phyloP scores from a whole-genome alignment of 805 yeast genomes.

The Myxozyma udenii region DNA sequence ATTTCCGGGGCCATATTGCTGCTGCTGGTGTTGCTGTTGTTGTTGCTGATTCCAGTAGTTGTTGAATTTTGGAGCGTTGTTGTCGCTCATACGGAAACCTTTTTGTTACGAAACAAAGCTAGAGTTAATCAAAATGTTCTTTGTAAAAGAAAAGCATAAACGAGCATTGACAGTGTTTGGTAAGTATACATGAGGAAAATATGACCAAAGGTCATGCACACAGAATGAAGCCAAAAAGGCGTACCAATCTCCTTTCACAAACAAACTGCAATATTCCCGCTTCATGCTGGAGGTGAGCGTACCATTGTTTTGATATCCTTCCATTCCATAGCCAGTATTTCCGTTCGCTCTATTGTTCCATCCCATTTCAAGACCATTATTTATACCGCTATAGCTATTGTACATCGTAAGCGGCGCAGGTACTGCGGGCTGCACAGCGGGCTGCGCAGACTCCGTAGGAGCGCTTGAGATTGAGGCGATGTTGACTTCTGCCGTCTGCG shows the following conservation, averaged over 20 bases:
- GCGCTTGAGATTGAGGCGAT: no score
- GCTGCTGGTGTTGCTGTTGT: not conserved
- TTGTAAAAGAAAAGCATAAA: not conserved
- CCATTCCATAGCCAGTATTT: not conserved
- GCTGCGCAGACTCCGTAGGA: no score
- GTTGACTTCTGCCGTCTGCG: no score
- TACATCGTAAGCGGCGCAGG: no score
- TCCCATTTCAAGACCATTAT: not conserved
- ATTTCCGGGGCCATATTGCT: no score
- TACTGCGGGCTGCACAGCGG: no score
- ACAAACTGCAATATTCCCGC: not conserved
- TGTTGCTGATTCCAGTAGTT: slow-evolving; percentile 15
- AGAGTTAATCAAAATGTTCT: slow-evolving; percentile 2
- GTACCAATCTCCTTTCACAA: not conserved
- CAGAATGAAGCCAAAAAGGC: not conserved
- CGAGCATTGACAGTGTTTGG: not conserved
- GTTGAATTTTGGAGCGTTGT: slow-evolving; percentile 1
- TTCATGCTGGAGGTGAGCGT: not conserved
- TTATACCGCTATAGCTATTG: not conserved
- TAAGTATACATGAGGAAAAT: no score
- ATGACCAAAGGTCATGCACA: not conserved
- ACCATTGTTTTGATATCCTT: not conserved
- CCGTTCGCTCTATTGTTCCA: not conserved
- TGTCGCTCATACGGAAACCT: slow-evolving; percentile 7
- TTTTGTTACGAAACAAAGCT: not conserved